Evolutionary conservation across 306 rosid species (phyloP), one percentile per base, ranked within the genome.

Genomic region (Pterocarpus santalinus): DNA sequence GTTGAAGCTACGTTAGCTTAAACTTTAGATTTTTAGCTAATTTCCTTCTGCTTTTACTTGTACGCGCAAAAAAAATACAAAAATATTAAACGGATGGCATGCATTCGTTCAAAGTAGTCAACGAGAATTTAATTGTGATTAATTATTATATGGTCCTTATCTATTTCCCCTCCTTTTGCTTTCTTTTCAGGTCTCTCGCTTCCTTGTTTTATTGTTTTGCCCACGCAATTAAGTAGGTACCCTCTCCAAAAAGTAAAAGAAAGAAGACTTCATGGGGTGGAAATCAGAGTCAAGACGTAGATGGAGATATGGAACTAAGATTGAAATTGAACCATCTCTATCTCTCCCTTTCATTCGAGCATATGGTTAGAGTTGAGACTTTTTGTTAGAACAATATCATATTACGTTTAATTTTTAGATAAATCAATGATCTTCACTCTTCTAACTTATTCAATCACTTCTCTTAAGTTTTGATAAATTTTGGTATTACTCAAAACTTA

Each of bases 321-420:
- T 4, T 43, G 47, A 35, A 22, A 22, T 41, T 41, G 69, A 74
- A 74, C 69, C 41, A 39, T 58, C 79, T 60, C 5, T 28, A 43
- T 41, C 41, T 28, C 57, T 14, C 44, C 33, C n/a, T 28, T 49
- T 49, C 65, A 32, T 49, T 22, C 38, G 41, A 43, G 57, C 44
- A 36, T 35, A 22, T 22, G 0, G 28, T 22, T 22, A 22, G 28
- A 22, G 28, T 22, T 22, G 0, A 22, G 28, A 22, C 28, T 22
- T 22, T 22, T 22, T 22, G 0, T 22, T 22, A 22, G 28, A 22
- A 22, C 1, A 22, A 22, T 22, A 22, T 22, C 28, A 22, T 22
- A 22, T 22, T 22, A 22, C 28, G 28, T 22, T 22, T 22, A 22
- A 22, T 22, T 22, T 22, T 22, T 22, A 22, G 28, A 22, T 22